Evolutionary conservation across 495 filamentous ascomycete species (phyloP), one percentile per base, ranked within the genome.

Genomic region (Hypomontagnella submonticulosa): DNA sequence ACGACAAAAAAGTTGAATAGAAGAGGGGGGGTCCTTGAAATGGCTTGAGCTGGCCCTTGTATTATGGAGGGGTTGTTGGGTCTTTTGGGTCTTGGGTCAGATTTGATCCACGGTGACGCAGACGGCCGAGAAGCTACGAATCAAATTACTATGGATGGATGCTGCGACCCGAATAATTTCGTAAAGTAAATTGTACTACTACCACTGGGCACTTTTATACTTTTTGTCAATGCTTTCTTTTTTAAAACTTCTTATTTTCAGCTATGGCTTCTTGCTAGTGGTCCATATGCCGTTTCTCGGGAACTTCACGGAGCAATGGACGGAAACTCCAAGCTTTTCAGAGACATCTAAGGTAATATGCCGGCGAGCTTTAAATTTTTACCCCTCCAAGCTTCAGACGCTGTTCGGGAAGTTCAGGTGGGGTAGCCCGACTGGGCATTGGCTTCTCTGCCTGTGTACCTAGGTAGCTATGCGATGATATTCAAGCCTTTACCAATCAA

Each of bases 51-150:
- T 27, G 23, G 23, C 23, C 23, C 23, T 27, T 27, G 23, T 27
- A 27, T 10, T 52, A 41, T 62, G 47, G 64, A 57, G 57, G 64
- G 64, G 64, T 52, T 36, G 36, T 63, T 57, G 36, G 23, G 23
- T 52, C n/a, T 38, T 52, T 16, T 57, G 36, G 23, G 23, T 52
- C n/a, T 38, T 52, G 10, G 64, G 57, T 57, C 47, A 53, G 49
- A 52, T 16, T 18, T 47, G 53, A 58, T 62, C 64, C 64, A 67
- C 64, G 64, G 64, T 67, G 64, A 67, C 64, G 64, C 64, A 67
- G 64, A 61, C 3, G 57, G 52, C 46, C 64, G 57, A 62, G 40
- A 62, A 27, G 23, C 23, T 27, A 6, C 23, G 23, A 27, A 27
- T 27, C 23, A 6, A 27, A 27, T 27, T 27, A 27, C 6, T 27